phyloP scores from a whole-genome alignment of 164 flowering plant species.

The Aristolochia contorta region DNA sequence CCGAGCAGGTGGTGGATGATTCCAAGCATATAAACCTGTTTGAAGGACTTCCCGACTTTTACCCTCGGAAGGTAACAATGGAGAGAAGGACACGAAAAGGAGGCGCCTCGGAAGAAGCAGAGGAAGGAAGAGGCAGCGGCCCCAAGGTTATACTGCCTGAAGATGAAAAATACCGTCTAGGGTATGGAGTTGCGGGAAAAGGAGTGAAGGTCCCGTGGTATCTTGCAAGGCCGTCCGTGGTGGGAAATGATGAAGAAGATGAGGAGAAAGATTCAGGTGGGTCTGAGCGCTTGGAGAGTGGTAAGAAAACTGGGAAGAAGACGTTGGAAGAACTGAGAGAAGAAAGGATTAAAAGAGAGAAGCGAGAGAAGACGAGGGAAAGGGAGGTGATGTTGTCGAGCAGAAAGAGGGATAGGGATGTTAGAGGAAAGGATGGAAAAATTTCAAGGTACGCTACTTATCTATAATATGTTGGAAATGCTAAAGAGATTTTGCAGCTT shows the following conservation, averaged over 20 bases:
- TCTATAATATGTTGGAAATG: not conserved
- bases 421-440: not conserved
- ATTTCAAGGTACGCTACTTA: not conserved
- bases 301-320: slow-evolving; percentile 23
- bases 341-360: slow-evolving; percentile 77
- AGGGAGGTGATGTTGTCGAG: slow-evolving; percentile 9
- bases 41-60: slow-evolving; percentile 56
- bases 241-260: slow-evolving; percentile 7
- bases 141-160: slow-evolving; percentile 51
- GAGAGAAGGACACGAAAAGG: slow-evolving; percentile 16
- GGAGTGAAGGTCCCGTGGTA: slow-evolving; percentile 97
- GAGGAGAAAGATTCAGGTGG: slow-evolving; percentile 12
- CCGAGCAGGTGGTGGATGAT: slow-evolving; percentile 5
- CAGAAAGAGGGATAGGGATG: not conserved
- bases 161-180: slow-evolving; percentile 86
- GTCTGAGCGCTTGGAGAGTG: slow-evolving; percentile 12
- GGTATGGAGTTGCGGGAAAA: slow-evolving; percentile 88
- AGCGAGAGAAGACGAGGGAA: slow-evolving; percentile 62
- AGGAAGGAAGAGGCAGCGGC: slow-evolving; percentile 43
- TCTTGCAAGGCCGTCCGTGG: slow-evolving; percentile 28
- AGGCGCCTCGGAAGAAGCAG: slow-evolving; percentile 20
- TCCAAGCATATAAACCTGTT: slow-evolving; percentile 72
- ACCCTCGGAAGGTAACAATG: slow-evolving; percentile 7
- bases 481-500: no score
- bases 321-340: slow-evolving; percentile 73